A percentile compares a stretch with the other conserved stretches of the same genome.
These are phyloP conservation scores for Eimeria praecox DNA, from an alignment of 169 alveolate genomes.

Conservation along the genomic window DNA sequence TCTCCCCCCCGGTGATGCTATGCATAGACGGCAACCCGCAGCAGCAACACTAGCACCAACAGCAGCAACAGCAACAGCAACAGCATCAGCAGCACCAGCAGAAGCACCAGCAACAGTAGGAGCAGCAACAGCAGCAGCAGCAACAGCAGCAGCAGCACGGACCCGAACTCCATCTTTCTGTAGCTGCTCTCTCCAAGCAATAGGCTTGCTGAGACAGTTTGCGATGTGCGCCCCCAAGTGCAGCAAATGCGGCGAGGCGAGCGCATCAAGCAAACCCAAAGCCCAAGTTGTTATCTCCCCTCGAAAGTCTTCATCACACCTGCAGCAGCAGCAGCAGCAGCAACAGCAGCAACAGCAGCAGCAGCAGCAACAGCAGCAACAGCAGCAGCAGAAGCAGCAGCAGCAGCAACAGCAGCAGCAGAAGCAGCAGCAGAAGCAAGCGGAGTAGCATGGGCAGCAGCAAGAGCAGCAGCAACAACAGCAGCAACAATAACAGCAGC, in stretches of 20 bases:
- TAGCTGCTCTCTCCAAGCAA: constrained; percentile 69
- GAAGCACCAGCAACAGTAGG: neutral
- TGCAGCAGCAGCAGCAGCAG: constrained; percentile 21
- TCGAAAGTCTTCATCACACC: constrained; percentile 56
- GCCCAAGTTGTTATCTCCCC: constrained; percentile 74
- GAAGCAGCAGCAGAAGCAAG: neutral
- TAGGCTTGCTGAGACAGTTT: constrained; percentile 69
- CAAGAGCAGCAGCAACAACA: no score
- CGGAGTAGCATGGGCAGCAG: neutral
- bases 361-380: neutral
- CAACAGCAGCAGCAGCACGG: neutral
- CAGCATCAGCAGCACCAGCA: neutral
- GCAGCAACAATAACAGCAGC: no score
- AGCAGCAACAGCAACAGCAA: neutral
- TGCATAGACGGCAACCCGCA: neutral
- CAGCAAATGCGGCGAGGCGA: constrained; percentile 66
- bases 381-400: neutral
- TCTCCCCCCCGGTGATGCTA: neutral
- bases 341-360: neutral
- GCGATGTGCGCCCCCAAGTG: constrained; percentile 67
- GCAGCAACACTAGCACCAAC: neutral
- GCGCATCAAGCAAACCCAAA: constrained; percentile 42
- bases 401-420: neutral
- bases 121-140: constrained; percentile 20
- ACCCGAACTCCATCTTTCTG: constrained; percentile 71